Conservation (phyloP, 1,139 yeast species). For the Yamadazyma blattariae region DNA sequence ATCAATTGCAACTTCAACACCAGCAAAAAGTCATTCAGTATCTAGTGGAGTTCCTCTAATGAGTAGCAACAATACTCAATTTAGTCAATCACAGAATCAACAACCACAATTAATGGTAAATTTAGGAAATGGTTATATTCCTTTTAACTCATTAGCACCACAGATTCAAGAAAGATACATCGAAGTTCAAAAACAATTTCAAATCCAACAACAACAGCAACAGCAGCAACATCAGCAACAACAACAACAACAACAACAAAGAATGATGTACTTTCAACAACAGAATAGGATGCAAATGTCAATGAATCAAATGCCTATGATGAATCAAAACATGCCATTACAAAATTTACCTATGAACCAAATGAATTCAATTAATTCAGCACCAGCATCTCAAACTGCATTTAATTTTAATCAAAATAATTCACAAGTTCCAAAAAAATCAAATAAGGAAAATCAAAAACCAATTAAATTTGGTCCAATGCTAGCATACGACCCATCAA, state of each 20-base stretch:
- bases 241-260: slow-evolving; percentile 5
- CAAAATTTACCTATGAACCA: slow-evolving; percentile 12
- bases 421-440: neutral
- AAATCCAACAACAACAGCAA: slow-evolving; percentile 5
- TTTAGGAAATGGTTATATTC: slow-evolving; percentile 18
- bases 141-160: slow-evolving; percentile 18
- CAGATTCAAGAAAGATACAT: slow-evolving; percentile 19
- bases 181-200: slow-evolving; percentile 16
- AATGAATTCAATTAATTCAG: slow-evolving; percentile 9
- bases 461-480: slow-evolving; percentile 43
- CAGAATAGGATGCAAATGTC: slow-evolving; percentile 7
- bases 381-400: slow-evolving; percentile 14
- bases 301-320: slow-evolving; percentile 5
- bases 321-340: slow-evolving; percentile 7
- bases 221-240: slow-evolving; percentile 12
- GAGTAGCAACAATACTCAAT: neutral
- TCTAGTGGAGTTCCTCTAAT: neutral
- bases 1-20: slow-evolving; percentile 17
- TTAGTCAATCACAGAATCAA: neutral
- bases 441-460: slow-evolving; percentile 23
- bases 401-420: slow-evolving; percentile 3
- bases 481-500: slow-evolving; percentile 42
- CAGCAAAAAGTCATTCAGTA: slow-evolving; percentile 10
- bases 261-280: slow-evolving; percentile 6
- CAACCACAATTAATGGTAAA: slow-evolving; percentile 21